These are phyloP conservation scores for Penicillium bovifimosum DNA, from an alignment of 495 filamentous ascomycete genomes.

Conservation along the genomic window DNA sequence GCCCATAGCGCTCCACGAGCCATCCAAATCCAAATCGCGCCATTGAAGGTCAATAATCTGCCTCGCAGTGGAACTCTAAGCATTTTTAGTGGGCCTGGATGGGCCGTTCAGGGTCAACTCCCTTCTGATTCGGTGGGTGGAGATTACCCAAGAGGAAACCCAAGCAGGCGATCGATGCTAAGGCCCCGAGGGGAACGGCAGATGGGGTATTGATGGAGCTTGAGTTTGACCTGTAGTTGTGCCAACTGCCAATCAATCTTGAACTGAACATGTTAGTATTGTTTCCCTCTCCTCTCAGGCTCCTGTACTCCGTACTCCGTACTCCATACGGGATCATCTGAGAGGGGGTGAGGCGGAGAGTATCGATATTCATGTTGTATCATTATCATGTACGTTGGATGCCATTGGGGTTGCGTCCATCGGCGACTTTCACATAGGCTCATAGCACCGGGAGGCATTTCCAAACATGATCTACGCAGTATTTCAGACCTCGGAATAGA, in stretches of 20 bases:
- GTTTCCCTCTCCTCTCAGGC: too few relatives aligned
- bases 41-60: background rate
- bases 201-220: conserved; percentile 3
- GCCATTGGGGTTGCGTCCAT: background rate
- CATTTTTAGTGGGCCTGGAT: conserved; percentile 10
- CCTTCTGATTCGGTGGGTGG: background rate
- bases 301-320: too few relatives aligned
- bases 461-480: background rate
- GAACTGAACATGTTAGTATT: background rate
- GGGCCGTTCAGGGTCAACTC: conserved; percentile 5
- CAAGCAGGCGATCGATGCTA: conserved; percentile 15
- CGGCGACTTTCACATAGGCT: background rate
- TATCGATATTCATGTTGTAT: background rate
- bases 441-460: background rate
- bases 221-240: background rate
- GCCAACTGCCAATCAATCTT: background rate
- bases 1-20: background rate
- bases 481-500: background rate
- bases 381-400: background rate
- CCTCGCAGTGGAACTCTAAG: conserved; percentile 12
- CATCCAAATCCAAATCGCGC: background rate
- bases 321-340: background rate
- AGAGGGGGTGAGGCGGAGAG: background rate
- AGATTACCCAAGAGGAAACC: background rate
- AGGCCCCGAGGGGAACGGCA: conserved; percentile 4